Evolutionary conservation across 306 rosid species (phyloP).

Genomic region (Dicorynia guianensis): DNA sequence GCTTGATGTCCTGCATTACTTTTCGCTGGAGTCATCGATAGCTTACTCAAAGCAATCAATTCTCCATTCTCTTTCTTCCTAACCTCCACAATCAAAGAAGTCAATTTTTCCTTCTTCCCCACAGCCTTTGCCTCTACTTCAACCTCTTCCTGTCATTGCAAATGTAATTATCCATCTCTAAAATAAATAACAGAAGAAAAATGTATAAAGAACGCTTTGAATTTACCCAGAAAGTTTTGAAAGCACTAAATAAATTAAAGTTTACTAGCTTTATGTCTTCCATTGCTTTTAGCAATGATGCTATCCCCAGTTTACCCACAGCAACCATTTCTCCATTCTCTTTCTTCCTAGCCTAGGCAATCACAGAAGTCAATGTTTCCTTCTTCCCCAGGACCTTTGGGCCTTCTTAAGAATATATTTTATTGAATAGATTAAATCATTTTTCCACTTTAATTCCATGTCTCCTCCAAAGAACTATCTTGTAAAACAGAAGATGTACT

Average conservation of each 20-base stretch:
- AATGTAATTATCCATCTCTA: not conserved
- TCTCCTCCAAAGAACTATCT: too few species aligned
- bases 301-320: conserved; percentile 43
- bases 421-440: too few species aligned
- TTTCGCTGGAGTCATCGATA: too few species aligned
- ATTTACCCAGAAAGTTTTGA: too few species aligned
- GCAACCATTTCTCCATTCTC: conserved; percentile 38
- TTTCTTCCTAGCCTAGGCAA: conserved; percentile 26
- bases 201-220: not conserved
- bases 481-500: too few species aligned
- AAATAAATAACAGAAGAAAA: not conserved
- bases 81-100: conserved; percentile 45
- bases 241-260: too few species aligned
- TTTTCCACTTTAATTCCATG: too few species aligned
- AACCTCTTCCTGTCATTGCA: conserved; percentile 52
- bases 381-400: conserved; percentile 36
- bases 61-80: conserved; percentile 43
- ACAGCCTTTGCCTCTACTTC: conserved; percentile 53
- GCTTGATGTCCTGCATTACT: not conserved
- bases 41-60: too few species aligned
- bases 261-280: conserved; percentile 2
- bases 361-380: conserved; percentile 24
- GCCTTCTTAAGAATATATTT: conserved; percentile 50
- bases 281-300: not conserved
- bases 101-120: conserved; percentile 41